Evolutionary conservation across 345 rosid genomes (phyloP).

Genomic region (Balakata baccata): DNA sequence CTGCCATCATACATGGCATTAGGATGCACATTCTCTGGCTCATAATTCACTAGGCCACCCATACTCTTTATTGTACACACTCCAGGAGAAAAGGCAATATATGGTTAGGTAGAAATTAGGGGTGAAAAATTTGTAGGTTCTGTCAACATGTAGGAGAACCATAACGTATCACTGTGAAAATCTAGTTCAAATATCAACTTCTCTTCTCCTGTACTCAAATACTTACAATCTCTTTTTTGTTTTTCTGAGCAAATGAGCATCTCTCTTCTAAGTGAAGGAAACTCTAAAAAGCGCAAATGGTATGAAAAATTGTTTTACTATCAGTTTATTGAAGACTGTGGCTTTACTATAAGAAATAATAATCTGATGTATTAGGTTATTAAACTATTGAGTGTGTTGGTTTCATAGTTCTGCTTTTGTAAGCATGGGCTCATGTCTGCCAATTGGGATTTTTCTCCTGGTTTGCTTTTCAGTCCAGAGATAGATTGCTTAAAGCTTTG

Average conservation of each 20-base stretch:
- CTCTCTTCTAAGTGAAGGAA: constrained; percentile 11
- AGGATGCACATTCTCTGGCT: not conserved
- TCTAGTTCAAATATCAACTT: not conserved
- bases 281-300: constrained; percentile 2
- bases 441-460: constrained; percentile 17
- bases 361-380: not conserved
- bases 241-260: not conserved
- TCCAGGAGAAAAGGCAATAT: not conserved
- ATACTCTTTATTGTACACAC: not conserved
- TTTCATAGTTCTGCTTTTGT: not conserved
- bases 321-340: not conserved
- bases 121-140: not conserved
- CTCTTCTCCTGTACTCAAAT: not conserved
- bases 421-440: not conserved
- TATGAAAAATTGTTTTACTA: not conserved
- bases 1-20: not conserved
- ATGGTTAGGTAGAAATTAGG: not conserved
- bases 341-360: not conserved
- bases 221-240: not conserved
- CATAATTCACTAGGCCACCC: not conserved
- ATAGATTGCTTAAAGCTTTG: constrained; percentile 68
- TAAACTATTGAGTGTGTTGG: not conserved
- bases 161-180: not conserved
- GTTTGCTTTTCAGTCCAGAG: constrained; percentile 67
- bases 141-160: not conserved